phyloP scores from a whole-genome alignment of 306 rosid genomes.

The Astragalus membranaceus region DNA sequence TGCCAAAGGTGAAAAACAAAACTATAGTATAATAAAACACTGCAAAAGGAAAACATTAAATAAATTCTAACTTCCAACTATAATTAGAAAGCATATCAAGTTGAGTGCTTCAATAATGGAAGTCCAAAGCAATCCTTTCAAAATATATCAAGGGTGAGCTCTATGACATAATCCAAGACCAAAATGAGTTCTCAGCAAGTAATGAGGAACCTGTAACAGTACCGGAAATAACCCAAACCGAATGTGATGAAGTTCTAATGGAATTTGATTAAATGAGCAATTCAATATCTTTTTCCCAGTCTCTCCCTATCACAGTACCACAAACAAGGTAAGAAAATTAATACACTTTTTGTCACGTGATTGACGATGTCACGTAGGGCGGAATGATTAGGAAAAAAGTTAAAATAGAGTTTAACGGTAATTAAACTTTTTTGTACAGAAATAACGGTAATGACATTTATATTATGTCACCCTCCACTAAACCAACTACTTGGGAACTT shows the following conservation, averaged over 20 bases:
- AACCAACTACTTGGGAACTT: too few species aligned
- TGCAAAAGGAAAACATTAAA: not conserved
- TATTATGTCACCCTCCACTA: too few species aligned
- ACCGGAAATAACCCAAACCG: too few species aligned
- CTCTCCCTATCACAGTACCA: not conserved
- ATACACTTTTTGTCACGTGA: not conserved
- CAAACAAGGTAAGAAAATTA: not conserved
- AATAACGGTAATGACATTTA: too few species aligned
- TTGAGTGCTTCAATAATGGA: conserved; percentile 5
- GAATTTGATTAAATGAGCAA: too few species aligned
- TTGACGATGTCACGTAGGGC: not conserved
- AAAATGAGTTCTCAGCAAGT: not conserved
- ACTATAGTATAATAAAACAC: conserved; percentile 6
- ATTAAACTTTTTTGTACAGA: too few species aligned
- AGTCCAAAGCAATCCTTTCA: not conserved
- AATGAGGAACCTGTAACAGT: not conserved
- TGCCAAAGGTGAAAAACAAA: conserved; percentile 13
- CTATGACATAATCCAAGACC: not conserved
- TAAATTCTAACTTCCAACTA: not conserved
- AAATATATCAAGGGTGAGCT: not conserved
- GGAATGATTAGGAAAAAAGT: not conserved
- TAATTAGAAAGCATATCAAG: not conserved
- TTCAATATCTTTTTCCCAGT: not conserved
- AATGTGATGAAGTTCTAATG: too few species aligned
- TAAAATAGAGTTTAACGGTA: too few species aligned